Conservation (phyloP, 352 stramenopile species). For the Peronospora tabacina region DNA sequence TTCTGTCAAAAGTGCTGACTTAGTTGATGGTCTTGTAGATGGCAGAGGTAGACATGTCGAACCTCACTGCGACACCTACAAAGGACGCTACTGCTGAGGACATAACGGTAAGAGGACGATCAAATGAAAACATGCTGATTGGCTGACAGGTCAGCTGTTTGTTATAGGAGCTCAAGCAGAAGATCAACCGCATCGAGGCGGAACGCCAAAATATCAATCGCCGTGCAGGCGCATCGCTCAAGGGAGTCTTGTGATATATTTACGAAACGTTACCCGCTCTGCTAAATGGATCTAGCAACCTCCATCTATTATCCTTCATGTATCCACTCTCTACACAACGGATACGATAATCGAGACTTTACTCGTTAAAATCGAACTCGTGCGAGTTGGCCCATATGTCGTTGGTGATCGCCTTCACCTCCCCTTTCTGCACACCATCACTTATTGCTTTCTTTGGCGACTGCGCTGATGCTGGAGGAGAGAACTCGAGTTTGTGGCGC, state of each 20-base stretch:
- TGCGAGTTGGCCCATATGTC: conserved; percentile 78
- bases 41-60: conserved; percentile 82
- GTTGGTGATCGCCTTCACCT: conserved; percentile 62
- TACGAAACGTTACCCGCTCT: neutral
- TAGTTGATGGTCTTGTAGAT: conserved; percentile 35
- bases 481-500: conserved; percentile 25
- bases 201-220: conserved; percentile 78
- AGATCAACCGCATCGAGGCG: conserved; percentile 63
- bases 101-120: conserved; percentile 36
- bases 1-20: neutral
- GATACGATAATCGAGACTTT: conserved; percentile 1
- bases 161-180: conserved; percentile 59
- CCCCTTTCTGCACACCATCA: conserved; percentile 31
- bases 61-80: conserved; percentile 69
- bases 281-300: conserved; percentile 14
- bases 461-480: conserved; percentile 7
- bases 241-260: conserved; percentile 62
- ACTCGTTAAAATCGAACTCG: conserved; percentile 68
- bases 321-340: conserved; percentile 1
- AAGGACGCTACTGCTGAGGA: conserved; percentile 74
- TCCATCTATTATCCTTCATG: conserved; percentile 13
- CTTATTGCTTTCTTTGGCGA: conserved; percentile 28
- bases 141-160: conserved; percentile 1
- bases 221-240: conserved; percentile 67
- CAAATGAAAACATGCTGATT: neutral